Base-by-base conservation (phyloP, 2,329 filamentous ascomycete genomes). In the Xylariaceae sp. region DNA sequence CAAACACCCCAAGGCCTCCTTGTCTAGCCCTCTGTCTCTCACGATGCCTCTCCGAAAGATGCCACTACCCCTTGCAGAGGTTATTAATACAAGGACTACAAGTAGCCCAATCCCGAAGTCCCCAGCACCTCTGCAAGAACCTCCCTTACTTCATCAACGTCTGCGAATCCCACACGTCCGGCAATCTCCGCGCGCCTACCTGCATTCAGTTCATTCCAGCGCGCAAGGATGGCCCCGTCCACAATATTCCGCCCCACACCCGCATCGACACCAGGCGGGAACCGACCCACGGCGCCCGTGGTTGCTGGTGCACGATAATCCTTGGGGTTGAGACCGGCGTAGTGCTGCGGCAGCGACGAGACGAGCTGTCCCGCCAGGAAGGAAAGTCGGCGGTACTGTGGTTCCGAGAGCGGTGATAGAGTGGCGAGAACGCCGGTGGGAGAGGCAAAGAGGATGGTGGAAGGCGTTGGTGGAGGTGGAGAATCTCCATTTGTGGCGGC, bases 251-350 rank as follows among this genome's bases (percentile, higher is more conserved):
- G 72, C 1, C 79, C 79, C 0, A 75, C 78, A 54, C 69, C 78
- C 45, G 73, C 74, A 40, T 83, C 80, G 1, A 83, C 77, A 12
- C 74, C 78, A 0, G 78, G 69, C 5, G 60, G 60, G n/a, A 62
- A 60, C 4, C 63, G 66, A 47, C 49, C 70, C 53, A 47, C 67
- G 60, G 64, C 77, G 63, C 62, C 75, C 64, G 63, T 75, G 53
- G 67, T 64, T 8, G 55, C 75, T 63, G 58, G 79, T 38, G 72
- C 72, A 12, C 93, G 78, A 67, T 92, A 88, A 0, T 83, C 88
- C 44, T 86, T 82, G 2, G 89, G 86, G 66, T 97, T 97, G 40
- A 96, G 73, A 0, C 88, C 89, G 6, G 83, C 88, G 4, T 86
- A 71, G 52, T 90, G 83, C 27, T 32, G 27, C 35, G 88, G 83